Evolutionary conservation across 768 basidiomycete species (phyloP).

Genomic region (Flagelloscypha sp.): DNA sequence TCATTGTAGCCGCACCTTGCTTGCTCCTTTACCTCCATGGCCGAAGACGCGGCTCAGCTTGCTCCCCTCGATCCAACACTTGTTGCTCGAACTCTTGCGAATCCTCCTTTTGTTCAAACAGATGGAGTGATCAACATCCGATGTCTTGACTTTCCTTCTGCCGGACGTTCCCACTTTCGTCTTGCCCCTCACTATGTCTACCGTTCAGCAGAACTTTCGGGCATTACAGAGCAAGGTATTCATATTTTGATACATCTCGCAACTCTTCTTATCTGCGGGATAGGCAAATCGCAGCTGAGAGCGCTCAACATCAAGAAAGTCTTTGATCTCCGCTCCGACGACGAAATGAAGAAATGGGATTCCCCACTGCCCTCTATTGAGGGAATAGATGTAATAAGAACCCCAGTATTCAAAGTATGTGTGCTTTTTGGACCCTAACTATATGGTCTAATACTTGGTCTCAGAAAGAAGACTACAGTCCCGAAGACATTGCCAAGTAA

Average conservation of each 20-base stretch:
- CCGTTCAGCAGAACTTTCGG: slow-evolving; percentile 67
- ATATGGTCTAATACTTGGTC: no score
- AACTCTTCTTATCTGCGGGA: background rate
- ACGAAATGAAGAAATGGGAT: slow-evolving; percentile 69
- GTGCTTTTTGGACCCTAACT: no score
- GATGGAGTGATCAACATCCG: slow-evolving; percentile 72
- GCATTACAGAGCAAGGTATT: slow-evolving; percentile 60
- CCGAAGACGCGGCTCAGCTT: no score
- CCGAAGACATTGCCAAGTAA: slow-evolving; percentile 77
- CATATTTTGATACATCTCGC: slow-evolving; percentile 1
- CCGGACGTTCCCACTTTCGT: slow-evolving; percentile 34
- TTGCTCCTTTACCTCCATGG: slow-evolving; percentile 12
- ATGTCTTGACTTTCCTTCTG: slow-evolving; percentile 60
- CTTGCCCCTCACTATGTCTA: slow-evolving; percentile 52
- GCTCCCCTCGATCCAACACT: slow-evolving; percentile 60
- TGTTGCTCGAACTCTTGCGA: slow-evolving; percentile 56
- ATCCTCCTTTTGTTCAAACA: slow-evolving; percentile 61
- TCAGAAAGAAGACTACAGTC: slow-evolving; percentile 69
- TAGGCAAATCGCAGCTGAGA: slow-evolving; percentile 52
- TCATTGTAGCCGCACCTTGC: slow-evolving; percentile 4
- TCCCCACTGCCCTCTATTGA: slow-evolving; percentile 55
- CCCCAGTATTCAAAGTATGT: slow-evolving; percentile 69
- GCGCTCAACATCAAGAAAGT: slow-evolving; percentile 58
- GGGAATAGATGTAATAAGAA: slow-evolving; percentile 50
- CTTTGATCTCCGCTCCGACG: slow-evolving; percentile 75